Base-by-base conservation (phyloP, 257 asterid genomes). In the Rehmannia glutinosa region DNA sequence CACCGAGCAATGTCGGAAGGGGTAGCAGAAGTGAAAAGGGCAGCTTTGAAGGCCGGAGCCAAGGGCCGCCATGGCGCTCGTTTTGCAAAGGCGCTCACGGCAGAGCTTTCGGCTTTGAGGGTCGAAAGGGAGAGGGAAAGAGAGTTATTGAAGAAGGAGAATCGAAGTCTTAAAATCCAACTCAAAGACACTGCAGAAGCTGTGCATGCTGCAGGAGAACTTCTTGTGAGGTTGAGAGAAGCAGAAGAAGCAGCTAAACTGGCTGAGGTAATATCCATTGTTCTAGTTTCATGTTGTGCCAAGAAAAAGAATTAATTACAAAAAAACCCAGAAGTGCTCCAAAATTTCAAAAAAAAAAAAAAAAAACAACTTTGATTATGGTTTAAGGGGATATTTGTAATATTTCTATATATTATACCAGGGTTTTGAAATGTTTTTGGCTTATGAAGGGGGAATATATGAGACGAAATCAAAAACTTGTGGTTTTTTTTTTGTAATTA, bases 181-280 rank as follows among this genome's bases (percentile, higher is more conserved):
- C 96, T 94, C 28, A 85, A 88, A 74, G 99, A 94, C 81, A 91
- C 97, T 36, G 97, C 97, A 17, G 99, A 91, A 81, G 97, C 99
- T 9, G 96, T 94, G 65, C 97, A 94, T 49, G 97, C 99, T 13
- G 99, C 99, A 1, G 97, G 99, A 7, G 99, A 91, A 78, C 80
- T 94, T 32, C 96, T 94, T 47, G 96, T 79, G 32, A 74, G 99
- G 74, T 66, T 94, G 85, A 87, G 84, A 77, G 97, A 94, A 84
- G 96, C 97, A 1, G 97, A 94, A 74, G 95, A 87, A 78, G 64
- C 95, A 20, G 89, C 96, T 69, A 83, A 92, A 20, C 23, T 69
- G 69, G 88, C 97, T 56, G 97, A 94, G 96, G 99, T 90, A 69
- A 59, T 9, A 6, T 13, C 15, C 51, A 21, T 4, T 11, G 9